phyloP scores from a whole-genome alignment of 768 basidiomycete species.

The Boletales sp. region DNA sequence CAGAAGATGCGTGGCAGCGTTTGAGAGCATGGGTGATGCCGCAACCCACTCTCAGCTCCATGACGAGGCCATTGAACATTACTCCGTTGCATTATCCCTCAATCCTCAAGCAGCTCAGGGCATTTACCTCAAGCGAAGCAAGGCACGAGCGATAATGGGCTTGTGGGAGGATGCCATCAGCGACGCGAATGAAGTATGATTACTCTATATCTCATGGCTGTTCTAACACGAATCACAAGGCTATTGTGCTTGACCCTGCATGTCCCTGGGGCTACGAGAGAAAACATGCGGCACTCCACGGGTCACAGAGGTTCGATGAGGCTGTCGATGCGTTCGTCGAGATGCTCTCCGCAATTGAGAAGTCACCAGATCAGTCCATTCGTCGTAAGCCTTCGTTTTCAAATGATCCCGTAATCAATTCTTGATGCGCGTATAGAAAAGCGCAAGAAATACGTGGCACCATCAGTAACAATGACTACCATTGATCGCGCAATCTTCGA shows the following conservation, averaged over 20 bases:
- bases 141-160: conserved; percentile 2
- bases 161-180: conserved; percentile 14
- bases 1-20: neutral
- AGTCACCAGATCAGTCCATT: neutral
- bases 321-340: conserved; percentile 1
- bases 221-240: neutral
- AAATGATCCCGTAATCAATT: no score
- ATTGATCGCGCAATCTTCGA: conserved; percentile 3
- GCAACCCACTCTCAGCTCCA: conserved; percentile 3
- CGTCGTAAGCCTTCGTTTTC: neutral
- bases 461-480: neutral
- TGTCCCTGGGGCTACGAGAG: conserved; percentile 5
- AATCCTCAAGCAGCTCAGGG: neutral
- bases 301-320: conserved; percentile 3
- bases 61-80: conserved; percentile 13
- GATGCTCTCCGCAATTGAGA: conserved; percentile 6
- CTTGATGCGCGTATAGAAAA: neutral
- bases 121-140: conserved; percentile 14
- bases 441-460: conserved; percentile 1
- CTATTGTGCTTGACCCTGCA: conserved; percentile 3
- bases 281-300: conserved; percentile 9
- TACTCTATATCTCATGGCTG: neutral
- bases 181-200: conserved; percentile 12
- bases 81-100: conserved; percentile 13
- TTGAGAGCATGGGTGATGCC: conserved; percentile 12